Conservation (phyloP, 768 basidiomycete species). For the Tricholoma flavovirens region DNA sequence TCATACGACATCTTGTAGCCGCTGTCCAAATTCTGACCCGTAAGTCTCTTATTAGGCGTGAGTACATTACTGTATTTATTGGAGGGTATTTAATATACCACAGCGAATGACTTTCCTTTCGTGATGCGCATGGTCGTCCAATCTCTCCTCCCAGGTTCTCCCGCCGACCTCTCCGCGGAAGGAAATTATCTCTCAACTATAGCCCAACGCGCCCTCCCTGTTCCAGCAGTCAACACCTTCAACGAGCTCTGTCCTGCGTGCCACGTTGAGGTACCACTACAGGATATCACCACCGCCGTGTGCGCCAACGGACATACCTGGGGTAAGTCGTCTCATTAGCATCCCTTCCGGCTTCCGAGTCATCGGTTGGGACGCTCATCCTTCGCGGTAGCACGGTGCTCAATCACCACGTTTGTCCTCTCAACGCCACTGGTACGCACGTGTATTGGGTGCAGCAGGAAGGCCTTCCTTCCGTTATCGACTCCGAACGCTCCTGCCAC, state of each 20-base stretch:
- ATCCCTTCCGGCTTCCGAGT: too few species aligned
- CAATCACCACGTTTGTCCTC: slow-evolving; percentile 74
- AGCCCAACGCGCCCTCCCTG: slow-evolving; percentile 22
- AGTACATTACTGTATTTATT: slow-evolving; percentile 5
- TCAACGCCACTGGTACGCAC: slow-evolving; percentile 75
- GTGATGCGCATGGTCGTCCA: slow-evolving; percentile 56
- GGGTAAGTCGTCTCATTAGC: slow-evolving; percentile 49
- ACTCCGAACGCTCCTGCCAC: slow-evolving; percentile 22
- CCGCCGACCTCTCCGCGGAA: slow-evolving; percentile 32
- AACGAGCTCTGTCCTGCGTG: slow-evolving; percentile 77
- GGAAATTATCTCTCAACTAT: slow-evolving; percentile 25
- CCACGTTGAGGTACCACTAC: slow-evolving; percentile 49
- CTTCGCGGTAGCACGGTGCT: slow-evolving; percentile 57
- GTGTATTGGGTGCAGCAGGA: slow-evolving; percentile 76
- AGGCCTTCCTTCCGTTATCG: slow-evolving; percentile 66
- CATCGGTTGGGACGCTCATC: slow-evolving; percentile 13
- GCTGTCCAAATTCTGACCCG: slow-evolving; percentile 38
- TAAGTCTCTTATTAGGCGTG: slow-evolving; percentile 25
- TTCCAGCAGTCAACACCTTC: slow-evolving; percentile 33
- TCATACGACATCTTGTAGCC: slow-evolving; percentile 53
- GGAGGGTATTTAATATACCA: not conserved
- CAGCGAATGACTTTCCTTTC: slow-evolving; percentile 63
- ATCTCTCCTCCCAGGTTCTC: slow-evolving; percentile 47
- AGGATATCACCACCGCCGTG: slow-evolving; percentile 52
- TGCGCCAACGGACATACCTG: slow-evolving; percentile 74